Base-by-base conservation (phyloP, 2,329 filamentous ascomycete species). In the Colletotrichum tropicale region DNA sequence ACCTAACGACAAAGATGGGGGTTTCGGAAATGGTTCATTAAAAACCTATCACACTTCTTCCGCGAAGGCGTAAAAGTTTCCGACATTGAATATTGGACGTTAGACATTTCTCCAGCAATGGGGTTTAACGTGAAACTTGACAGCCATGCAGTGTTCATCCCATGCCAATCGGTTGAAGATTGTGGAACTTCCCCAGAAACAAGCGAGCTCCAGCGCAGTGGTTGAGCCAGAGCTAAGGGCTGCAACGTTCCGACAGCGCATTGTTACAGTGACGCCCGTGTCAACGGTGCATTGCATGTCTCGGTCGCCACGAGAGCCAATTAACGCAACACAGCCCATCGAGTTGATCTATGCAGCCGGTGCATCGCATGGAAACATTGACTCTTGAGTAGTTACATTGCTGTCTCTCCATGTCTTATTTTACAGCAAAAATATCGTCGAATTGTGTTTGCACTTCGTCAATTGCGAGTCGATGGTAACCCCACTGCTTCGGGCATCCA, bases 101-200 rank as follows among this genome's bases (percentile, higher is more conserved):
- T 32, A 21, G 15, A 64, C 4, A 16, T 15, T 24, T 18, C 10
- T 34, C 24, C 36, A 18, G 26, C 18, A 58, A 15, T 10, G 18
- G 8, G 21, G 26, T 67, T 68, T 18, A 9, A 32, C 43, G 38
- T 72, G 52, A 52, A 62, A 52, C 56, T 62, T 68, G 64, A 61
- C 58, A 70, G 55, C 67, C 2, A 18, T n/a, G 16, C 36, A 48
- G 56, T 13, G 36, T 68, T 67, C 70, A 28, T 66, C 48, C n/a
- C 6, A 48, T 52, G 55, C 34, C 58, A 21, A 38, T 68, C 64
- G 8, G 6, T 18, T 32, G 70, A 68, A 60, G 55, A 38, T n/a
- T 55, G 64, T 72, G 64, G 70, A 72, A 68, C 70, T 68, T 52
- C 36, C 34, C 28, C 64, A 36, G 62, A 67, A 21, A 48, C n/a